These are phyloP conservation scores for Amaranthus palmeri DNA, from an alignment of 148 eudicot genomes.

Conservation along the genomic window DNA sequence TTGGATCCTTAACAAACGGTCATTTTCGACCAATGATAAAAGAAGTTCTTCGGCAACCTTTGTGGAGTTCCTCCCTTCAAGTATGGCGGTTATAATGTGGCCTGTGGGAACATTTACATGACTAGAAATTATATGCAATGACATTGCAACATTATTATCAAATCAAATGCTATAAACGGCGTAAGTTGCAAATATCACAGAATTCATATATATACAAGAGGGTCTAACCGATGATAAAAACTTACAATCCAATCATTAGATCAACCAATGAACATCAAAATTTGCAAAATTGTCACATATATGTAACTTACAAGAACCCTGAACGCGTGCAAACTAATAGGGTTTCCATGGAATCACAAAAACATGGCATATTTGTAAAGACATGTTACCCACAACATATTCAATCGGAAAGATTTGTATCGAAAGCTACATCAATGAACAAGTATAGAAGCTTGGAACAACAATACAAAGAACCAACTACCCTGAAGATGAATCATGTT, in stretches of 20 bases:
- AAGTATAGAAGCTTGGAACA: background rate
- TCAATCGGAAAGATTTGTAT: background rate
- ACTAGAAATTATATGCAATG: background rate
- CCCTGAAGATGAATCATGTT: background rate
- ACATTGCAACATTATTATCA: background rate
- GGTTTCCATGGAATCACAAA: background rate
- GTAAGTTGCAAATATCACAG: background rate
- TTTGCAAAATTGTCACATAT: background rate
- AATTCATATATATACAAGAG: background rate
- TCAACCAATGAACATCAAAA: background rate
- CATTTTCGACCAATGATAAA: conserved; percentile 8
- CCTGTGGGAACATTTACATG: background rate
- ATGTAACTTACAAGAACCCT: background rate
- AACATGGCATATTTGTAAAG: background rate
- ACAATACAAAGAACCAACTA: background rate
- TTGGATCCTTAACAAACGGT: conserved; percentile 13
- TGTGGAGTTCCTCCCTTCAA: background rate
- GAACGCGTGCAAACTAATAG: background rate
- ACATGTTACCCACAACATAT: background rate
- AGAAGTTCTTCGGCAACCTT: background rate
- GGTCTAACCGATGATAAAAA: background rate
- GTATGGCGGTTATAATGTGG: background rate
- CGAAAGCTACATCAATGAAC: background rate
- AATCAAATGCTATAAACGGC: background rate
- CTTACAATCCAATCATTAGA: background rate